Base-by-base conservation (phyloP, 306 rosid species). In the Ochetophila trinervis region DNA sequence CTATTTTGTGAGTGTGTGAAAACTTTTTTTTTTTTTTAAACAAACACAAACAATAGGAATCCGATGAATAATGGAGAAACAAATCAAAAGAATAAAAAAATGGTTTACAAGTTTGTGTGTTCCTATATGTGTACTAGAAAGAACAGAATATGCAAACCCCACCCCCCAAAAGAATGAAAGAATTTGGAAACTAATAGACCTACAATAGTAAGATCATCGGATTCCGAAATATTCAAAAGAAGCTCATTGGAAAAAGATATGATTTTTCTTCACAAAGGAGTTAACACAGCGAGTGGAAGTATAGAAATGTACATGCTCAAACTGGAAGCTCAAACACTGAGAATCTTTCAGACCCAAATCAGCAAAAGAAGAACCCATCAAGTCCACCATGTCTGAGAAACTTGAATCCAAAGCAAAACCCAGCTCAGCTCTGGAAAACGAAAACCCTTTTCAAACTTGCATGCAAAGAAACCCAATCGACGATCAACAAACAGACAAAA, bases 201-300 rank as follows among this genome's bases (percentile, higher is more conserved):
- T 80, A 84, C 60, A 78, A 84, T 56, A 83, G 84, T 68, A 83
- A 63, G 71, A 86, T 94, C 99, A 94, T 94, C 97, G 99, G 97
- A 94, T 94, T 90, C 99, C 97, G 13, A 77, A 80, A 76, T 32
- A 63, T 71, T 88, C 90, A 94, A 79, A 76, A 66, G 57, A 68
- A 59, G 72, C 78, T 75, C 97, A 94, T 87, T 61, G 69, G 73
- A 35, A 79, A 71, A 50, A 27, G 64, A 19, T 40, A 18, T 72
- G 82, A 60, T 23, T 70, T 79, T 71, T 74, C 66, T 71, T 76
- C 73, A 76, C 65, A 50, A 50, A 11, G 49, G 57, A 73, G 34
- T 30, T 50, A 57, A 67, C 66, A 42, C 42, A 57, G 72, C 17
- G 79, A 72, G 67, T 7, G 72, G 83, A 76, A 80, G 68, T 63